These are phyloP conservation scores for Talaromyces thailandensis DNA, from an alignment of 495 filamentous ascomycete genomes.

Conservation along the genomic window DNA sequence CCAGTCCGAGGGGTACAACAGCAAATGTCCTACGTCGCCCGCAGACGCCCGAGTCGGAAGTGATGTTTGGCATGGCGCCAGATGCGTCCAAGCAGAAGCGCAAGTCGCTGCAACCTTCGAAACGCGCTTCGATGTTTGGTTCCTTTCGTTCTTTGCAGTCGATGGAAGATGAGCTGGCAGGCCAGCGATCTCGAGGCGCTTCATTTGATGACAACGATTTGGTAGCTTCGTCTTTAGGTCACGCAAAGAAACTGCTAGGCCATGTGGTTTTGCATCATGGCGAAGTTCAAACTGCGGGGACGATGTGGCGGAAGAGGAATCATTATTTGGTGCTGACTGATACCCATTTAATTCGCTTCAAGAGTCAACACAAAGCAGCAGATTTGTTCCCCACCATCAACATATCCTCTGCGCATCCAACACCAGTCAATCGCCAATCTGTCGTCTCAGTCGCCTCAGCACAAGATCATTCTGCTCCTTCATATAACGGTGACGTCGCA, in stretches of 20 bases:
- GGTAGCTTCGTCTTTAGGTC: slow-evolving; percentile 12
- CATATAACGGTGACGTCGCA: slow-evolving; percentile 38
- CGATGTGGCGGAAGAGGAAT: slow-evolving; percentile 75
- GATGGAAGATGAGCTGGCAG: slow-evolving; percentile 35
- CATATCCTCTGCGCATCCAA: slow-evolving; percentile 28
- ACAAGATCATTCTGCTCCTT: slow-evolving; percentile 48
- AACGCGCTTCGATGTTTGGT: slow-evolving; percentile 46
- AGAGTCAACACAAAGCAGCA: slow-evolving; percentile 60
- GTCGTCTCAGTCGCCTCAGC: slow-evolving; percentile 51
- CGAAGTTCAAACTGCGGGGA: slow-evolving; percentile 69
- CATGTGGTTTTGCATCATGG: slow-evolving; percentile 56
- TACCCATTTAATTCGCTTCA: slow-evolving; percentile 73
- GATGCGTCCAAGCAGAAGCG: slow-evolving; percentile 26
- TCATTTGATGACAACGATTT: slow-evolving; percentile 22
- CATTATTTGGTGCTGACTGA: slow-evolving; percentile 91
- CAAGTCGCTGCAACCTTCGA: slow-evolving; percentile 37
- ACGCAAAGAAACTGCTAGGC: slow-evolving; percentile 25
- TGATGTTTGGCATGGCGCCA: slow-evolving; percentile 14
- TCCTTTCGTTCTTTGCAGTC: slow-evolving; percentile 46
- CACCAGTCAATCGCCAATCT: slow-evolving; percentile 40
- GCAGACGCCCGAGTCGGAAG: slow-evolving; percentile 22
- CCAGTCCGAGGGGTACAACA: slow-evolving; percentile 14
- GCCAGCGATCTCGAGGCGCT: slow-evolving; percentile 22
- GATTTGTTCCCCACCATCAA: slow-evolving; percentile 52
- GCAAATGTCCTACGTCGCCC: slow-evolving; percentile 21